Base-by-base conservation (phyloP, 495 filamentous ascomycete species). In the Achaetomiella virescens region DNA sequence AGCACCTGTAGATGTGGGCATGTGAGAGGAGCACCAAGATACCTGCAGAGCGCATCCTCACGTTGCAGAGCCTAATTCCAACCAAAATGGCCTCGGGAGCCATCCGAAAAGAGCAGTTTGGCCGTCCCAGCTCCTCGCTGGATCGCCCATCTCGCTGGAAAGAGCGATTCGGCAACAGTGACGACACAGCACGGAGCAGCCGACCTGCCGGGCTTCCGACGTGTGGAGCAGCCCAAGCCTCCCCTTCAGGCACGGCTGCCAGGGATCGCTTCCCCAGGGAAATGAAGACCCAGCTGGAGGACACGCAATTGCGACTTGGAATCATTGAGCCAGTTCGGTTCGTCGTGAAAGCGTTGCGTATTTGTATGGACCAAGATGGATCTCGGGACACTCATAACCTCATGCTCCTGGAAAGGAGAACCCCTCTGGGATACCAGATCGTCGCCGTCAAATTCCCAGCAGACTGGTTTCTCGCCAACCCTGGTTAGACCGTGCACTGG, bases 161-260 rank as follows among this genome's bases (percentile, higher is more conserved):
- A 4, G 5, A 31, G n/a, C 27, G 9, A 31, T 31, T 9, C 9
- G 27, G 12, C 17, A 24, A 27, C 14, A 36, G 45, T 51, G 48
- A 41, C 37, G 48, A 41, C 48, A 29, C 48, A 24, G 7, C 5
- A 6, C 20, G 36, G 22, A 29, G 22, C 48, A 29, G 35, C 35
- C 1, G 22, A 18, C 15, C 37, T 51, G 48, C 48, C 37, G 48
- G 22, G 37, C 48, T 51, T 50, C 48, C 48, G 48, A 38, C 27
- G 3, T 27, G 33, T 38, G 20, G 48, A 21, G 35, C 53, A 27
- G 20, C 21, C 25, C 10, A 45, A 36, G 54, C 37, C 54, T 57
- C 46, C 41, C 45, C 33, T 55, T 51, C 48, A 51, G 48, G 41
- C 55, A 45, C 41, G 40, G 48, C 10, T 8, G 46, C 35, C 45